Evolutionary conservation across 805 yeast genomes (phyloP).

Genomic region (Candida berthetii): DNA sequence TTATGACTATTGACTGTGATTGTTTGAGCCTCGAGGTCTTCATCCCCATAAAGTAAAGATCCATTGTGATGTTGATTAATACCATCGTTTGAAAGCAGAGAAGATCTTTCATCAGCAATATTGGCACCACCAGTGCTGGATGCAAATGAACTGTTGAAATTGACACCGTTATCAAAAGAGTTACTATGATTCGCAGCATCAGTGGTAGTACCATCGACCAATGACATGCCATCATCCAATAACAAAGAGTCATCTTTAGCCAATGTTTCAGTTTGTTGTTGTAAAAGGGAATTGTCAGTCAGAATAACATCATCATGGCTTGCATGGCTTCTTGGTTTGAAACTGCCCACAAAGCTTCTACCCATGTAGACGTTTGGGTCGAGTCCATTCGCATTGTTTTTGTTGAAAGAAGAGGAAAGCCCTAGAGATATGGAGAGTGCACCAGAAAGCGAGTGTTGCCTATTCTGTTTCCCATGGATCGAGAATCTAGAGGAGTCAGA

Average conservation of each 20-base stretch:
- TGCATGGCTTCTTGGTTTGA: neutral
- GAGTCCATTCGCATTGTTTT: conserved; percentile 5
- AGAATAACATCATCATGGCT: neutral
- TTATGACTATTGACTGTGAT: no score
- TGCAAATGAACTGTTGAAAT: no score
- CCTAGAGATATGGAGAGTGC: conserved; percentile 21
- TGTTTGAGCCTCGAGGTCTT: no score
- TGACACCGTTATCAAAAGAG: no score
- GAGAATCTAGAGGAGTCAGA: neutral
- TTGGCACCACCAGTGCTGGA: no score
- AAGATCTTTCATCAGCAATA: no score
- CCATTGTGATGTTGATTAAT: no score
- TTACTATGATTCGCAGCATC: no score
- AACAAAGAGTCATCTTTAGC: neutral
- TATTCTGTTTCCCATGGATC: neutral
- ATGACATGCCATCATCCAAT: neutral
- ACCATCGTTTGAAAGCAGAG: no score
- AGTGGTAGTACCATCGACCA: no score
- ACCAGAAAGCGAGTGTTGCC: conserved; percentile 16
- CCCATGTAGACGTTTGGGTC: conserved; percentile 12
- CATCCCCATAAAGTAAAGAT: no score
- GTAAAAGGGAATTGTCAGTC: neutral
- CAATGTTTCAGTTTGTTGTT: neutral
- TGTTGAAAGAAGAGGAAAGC: conserved; percentile 16
- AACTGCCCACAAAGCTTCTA: conserved; percentile 21